A percentile compares a stretch with the other conserved stretches of the same genome.
These are phyloP conservation scores for Cnidoscolus chayamansa DNA, from an alignment of 441 rosid genomes.

Conservation along the genomic window DNA sequence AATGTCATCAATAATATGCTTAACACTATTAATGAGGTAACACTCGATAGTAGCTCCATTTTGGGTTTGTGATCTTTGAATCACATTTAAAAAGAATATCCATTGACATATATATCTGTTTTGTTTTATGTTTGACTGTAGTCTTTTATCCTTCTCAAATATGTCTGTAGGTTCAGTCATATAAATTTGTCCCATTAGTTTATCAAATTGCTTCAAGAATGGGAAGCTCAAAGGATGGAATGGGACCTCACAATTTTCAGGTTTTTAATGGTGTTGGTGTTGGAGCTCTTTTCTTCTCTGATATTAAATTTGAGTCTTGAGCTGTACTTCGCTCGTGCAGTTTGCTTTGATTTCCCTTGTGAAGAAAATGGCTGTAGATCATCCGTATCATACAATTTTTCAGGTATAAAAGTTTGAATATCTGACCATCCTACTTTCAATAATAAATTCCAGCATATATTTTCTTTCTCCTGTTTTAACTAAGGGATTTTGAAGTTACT, in stretches of 20 bases:
- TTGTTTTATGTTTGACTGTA: not conserved
- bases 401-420: slow-evolving; percentile 52
- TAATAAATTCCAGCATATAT: slow-evolving; percentile 5
- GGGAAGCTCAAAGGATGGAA: slow-evolving; percentile 78
- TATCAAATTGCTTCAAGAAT: slow-evolving; percentile 99
- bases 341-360: slow-evolving; percentile 83
- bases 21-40: slow-evolving; percentile 71
- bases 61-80: slow-evolving; percentile 15
- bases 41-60: slow-evolving; percentile 7
- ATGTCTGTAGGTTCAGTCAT: slow-evolving; percentile 73
- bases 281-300: not conserved
- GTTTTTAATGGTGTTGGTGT: slow-evolving; percentile 33
- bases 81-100: not conserved
- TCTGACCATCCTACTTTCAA: slow-evolving; percentile 18
- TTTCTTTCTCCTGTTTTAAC: not conserved
- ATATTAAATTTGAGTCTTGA: not conserved
- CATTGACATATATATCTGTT: not conserved
- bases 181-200: slow-evolving; percentile 86
- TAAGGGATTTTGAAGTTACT: slow-evolving; percentile 4
- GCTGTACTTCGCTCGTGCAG: slow-evolving; percentile 41
- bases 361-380: slow-evolving; percentile 97
- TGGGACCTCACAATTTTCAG: slow-evolving; percentile 78
- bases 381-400: slow-evolving; percentile 92
- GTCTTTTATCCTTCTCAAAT: slow-evolving; percentile 18
- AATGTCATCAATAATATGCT: slow-evolving; percentile 71